These are phyloP conservation scores for Pulveroboletus sp. DNA, from an alignment of 768 basidiomycete genomes.

Conservation along the genomic window DNA sequence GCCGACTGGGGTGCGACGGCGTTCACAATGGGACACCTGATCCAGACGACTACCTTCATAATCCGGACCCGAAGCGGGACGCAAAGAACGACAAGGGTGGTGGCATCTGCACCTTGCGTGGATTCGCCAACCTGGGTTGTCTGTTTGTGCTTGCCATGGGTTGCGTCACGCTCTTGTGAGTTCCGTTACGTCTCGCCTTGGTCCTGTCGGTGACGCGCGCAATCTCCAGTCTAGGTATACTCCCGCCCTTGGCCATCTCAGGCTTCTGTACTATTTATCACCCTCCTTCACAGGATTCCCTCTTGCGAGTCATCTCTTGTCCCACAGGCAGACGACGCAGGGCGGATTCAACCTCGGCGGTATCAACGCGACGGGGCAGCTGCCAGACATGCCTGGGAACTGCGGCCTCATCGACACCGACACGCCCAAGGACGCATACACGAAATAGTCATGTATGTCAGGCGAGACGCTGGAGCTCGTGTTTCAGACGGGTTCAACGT, in stretches of 20 bases:
- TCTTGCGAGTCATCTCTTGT: conserved; percentile 43
- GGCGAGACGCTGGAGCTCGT: conserved; percentile 46
- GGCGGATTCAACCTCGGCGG: conserved; percentile 74
- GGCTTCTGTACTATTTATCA: not conserved
- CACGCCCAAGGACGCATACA: conserved; percentile 46
- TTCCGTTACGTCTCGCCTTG: conserved; percentile 15
- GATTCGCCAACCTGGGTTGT: conserved; percentile 65
- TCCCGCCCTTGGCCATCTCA: too few relatives aligned
- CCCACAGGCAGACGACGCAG: conserved; percentile 36
- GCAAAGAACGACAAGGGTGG: conserved; percentile 53
- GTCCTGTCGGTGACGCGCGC: not conserved
- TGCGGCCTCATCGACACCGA: conserved; percentile 51
- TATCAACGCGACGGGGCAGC: conserved; percentile 69
- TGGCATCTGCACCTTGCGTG: conserved; percentile 56
- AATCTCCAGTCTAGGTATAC: conserved; percentile 17
- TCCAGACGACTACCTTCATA: conserved; percentile 61
- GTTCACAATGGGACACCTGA: conserved; percentile 45
- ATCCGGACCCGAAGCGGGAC: conserved; percentile 56
- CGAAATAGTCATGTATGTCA: conserved; percentile 36
- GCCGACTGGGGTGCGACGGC: conserved; percentile 48
- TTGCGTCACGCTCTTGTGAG: conserved; percentile 55
- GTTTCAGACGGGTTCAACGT: conserved; percentile 82
- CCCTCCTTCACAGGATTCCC: conserved; percentile 43
- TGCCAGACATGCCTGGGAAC: conserved; percentile 39
- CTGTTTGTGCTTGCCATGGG: conserved; percentile 50